A percentile compares a stretch with the other conserved stretches of the same genome.
These are phyloP conservation scores for Syzygium grande DNA, from an alignment of 345 rosid genomes.

Conservation along the genomic window DNA sequence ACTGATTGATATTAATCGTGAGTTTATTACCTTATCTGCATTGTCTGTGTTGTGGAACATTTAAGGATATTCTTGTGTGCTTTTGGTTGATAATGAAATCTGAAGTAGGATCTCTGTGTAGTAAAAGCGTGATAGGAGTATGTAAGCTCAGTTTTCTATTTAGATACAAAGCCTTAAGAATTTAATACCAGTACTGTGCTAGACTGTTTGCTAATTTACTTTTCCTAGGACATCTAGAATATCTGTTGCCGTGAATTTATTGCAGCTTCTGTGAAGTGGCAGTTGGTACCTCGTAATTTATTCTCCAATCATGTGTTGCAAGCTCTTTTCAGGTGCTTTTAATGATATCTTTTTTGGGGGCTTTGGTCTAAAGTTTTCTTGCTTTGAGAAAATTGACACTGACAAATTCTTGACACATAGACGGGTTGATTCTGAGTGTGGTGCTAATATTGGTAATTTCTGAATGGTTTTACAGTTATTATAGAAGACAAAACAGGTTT, in stretches of 20 bases:
- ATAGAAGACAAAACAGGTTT: neutral
- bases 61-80: neutral
- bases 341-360: neutral
- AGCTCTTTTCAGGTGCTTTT: neutral
- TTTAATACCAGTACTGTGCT: neutral
- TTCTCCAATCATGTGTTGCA: neutral
- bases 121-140: neutral
- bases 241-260: neutral
- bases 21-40: constrained; percentile 19
- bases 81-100: neutral
- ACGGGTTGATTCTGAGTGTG: neutral
- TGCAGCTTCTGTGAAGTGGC: neutral
- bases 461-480: neutral
- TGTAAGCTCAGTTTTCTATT: neutral
- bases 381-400: neutral
- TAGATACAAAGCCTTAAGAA: neutral
- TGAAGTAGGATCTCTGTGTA: neutral
- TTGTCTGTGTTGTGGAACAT: neutral
- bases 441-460: neutral
- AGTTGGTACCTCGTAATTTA: neutral
- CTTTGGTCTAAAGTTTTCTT: neutral
- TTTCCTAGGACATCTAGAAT: neutral
- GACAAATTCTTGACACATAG: neutral
- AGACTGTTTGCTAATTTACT: neutral
- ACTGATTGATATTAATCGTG: constrained; percentile 43